Base-by-base conservation (phyloP, 768 basidiomycete genomes). In the Leccinum disarticulatum region DNA sequence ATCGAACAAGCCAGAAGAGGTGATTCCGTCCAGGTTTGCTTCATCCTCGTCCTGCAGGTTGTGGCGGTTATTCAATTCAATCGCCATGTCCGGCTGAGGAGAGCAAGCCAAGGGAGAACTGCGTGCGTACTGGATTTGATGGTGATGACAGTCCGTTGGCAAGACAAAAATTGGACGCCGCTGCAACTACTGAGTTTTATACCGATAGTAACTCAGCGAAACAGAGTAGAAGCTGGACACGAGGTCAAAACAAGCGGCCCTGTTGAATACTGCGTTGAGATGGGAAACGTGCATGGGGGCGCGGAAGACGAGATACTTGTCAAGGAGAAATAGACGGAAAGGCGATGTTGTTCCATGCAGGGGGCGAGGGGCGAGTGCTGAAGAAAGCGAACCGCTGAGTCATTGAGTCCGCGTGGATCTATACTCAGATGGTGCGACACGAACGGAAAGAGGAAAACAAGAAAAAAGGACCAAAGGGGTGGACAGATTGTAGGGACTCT, bases 171-270 rank as follows among this genome's bases (percentile, higher is more conserved):
- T 75, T 70, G 73, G 67, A 72, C 68, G 68, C 68, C 72, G 73
- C 70, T 64, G 73, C 67, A 74, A 70, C 67, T 66, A 66, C 72
- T 72, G 74, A 72, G 73, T 72, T 73, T 74, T 73, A 73, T 73
- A 75, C 65, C 63, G 63, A 74, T 74, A 75, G 68, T 74, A 73
- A 73, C 73, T 73, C 73, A 73, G 73, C 73, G 73, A 73, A 75
- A 66, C 74, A 73, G 66, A 69, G 71, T 64, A 71, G 73, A 73
- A 75, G 70, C 72, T 74, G 69, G 69, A 46, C 73, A 73, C 73
- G 73, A 67, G 73, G 73, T 66, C 62, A 52, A 64, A 73, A 69
- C 64, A 72, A 69, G 64, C 74, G 70, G 72, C 67, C 67, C 68
- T 72, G 66, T 61, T 54, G 72, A 66, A 51, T 50, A 55, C 61